These are phyloP conservation scores for Salix suchowensis DNA, from an alignment of 345 rosid species.

Conservation along the genomic window DNA sequence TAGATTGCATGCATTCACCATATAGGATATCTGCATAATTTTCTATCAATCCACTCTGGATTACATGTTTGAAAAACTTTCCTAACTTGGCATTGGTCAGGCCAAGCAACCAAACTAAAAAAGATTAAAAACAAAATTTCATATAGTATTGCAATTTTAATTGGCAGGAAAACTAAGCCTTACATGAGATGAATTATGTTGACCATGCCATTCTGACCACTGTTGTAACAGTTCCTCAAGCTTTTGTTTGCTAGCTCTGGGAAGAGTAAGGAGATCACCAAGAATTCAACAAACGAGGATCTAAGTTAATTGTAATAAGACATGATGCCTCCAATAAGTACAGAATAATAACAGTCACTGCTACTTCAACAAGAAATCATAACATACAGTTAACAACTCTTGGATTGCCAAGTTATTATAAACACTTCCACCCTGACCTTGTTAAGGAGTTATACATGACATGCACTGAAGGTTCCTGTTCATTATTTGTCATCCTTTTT, in stretches of 20 bases:
- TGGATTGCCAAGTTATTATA: neutral
- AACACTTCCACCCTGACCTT: conserved; percentile 51
- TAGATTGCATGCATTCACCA: neutral
- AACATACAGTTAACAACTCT: conserved; percentile 5
- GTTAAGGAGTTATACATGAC: conserved; percentile 63
- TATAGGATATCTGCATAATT: neutral
- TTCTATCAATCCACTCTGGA: neutral
- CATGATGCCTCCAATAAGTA: neutral
- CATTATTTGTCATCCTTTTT: conserved; percentile 44
- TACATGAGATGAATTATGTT: conserved; percentile 47
- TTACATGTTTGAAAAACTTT: neutral
- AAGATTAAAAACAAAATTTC: neutral
- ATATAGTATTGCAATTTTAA: neutral
- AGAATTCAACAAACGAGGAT: conserved; percentile 10
- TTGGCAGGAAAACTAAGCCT: conserved; percentile 5
- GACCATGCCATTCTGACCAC: conserved; percentile 96
- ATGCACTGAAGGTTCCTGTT: conserved; percentile 68
- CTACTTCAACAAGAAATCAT: conserved; percentile 4
- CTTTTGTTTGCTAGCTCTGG: conserved; percentile 83
- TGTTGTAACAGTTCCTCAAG: conserved; percentile 72
- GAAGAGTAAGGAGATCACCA: conserved; percentile 12
- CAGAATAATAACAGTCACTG: neutral
- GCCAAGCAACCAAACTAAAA: neutral
- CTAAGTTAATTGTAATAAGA: conserved; percentile 4
- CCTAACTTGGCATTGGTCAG: neutral